phyloP scores from a whole-genome alignment of 2,329 filamentous ascomycete genomes.

The Chaetomiaceae sp. region DNA sequence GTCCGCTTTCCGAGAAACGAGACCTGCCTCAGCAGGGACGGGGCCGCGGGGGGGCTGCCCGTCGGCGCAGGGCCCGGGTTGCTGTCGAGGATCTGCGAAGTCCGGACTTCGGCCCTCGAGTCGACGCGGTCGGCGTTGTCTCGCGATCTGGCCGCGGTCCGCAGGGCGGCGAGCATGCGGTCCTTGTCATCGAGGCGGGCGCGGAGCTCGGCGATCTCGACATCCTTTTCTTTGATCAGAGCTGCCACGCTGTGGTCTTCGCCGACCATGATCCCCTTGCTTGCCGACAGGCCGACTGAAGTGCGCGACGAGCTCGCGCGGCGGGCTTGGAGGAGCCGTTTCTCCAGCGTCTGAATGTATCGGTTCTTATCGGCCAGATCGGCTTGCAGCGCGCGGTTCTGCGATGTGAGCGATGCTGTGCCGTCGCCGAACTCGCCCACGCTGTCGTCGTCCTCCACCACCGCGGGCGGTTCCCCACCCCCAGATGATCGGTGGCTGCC shows the following conservation, averaged over 20 bases:
- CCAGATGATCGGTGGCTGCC: constrained; percentile 42
- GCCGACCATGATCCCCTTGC: constrained; percentile 62
- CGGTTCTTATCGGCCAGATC: constrained; percentile 95
- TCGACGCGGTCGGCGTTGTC: constrained; percentile 65
- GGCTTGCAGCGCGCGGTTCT: constrained; percentile 87
- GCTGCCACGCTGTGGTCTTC: constrained; percentile 73
- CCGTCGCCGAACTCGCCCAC: constrained; percentile 82
- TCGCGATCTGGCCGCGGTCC: constrained; percentile 77
- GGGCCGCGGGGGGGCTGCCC: constrained; percentile 27
- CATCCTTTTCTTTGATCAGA: constrained; percentile 80
- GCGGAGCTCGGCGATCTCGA: constrained; percentile 86
- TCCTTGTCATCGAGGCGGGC: constrained; percentile 91
- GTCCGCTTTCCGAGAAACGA: constrained; percentile 45
- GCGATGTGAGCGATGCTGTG: constrained; percentile 72
- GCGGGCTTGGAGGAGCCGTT: constrained; percentile 82
- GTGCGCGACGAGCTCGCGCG: constrained; percentile 85
- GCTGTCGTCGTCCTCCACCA: constrained; percentile 62
- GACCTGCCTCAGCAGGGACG: constrained; percentile 27
- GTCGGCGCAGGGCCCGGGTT: constrained; percentile 29
- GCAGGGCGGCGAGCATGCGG: constrained; percentile 81
- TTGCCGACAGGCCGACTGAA: constrained; percentile 63
- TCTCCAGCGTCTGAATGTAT: constrained; percentile 91
- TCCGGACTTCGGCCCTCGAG: constrained; percentile 29
- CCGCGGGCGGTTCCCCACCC: constrained; percentile 32
- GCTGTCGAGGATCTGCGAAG: constrained; percentile 32